Evolutionary conservation across 2,329 filamentous ascomycete genomes (phyloP), one percentile per base, ranked within the genome.

Genomic region (Nakataea oryzae): DNA sequence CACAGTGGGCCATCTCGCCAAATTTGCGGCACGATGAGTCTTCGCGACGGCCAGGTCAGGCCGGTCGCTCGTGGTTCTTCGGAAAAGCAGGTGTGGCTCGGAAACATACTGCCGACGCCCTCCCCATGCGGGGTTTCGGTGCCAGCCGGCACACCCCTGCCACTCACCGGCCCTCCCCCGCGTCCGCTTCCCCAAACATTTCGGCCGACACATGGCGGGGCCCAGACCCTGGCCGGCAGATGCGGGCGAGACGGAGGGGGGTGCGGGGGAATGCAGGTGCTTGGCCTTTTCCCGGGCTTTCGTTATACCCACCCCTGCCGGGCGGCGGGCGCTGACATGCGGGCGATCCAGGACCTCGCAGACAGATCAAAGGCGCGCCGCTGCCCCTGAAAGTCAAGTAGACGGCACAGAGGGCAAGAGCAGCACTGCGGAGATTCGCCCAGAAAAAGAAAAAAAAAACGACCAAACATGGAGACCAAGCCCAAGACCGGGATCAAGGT

Each of bases 401-500:
- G 41, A 41, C 12, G 7, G 2, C 2, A 41, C 7, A 21, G 14
- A 47, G n/a, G n/a, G n/a, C n/a, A n/a, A n/a, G n/a, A n/a, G n/a
- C n/a, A n/a, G n/a, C n/a, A n/a, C n/a, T n/a, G n/a, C n/a, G n/a
- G n/a, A n/a, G n/a, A n/a, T n/a, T n/a, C n/a, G n/a, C n/a, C n/a
- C n/a, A n/a, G n/a, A n/a, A n/a, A n/a, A n/a, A n/a, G n/a, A n/a
- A n/a, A n/a, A n/a, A n/a, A n/a, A n/a, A n/a, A n/a, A n/a, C n/a
- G n/a, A n/a, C n/a, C 7, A 26, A 61, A 9, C 11, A 61, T 54
- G 50, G 50, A 29, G 14, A 28, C 14, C 54, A 62, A 60, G 30
- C 60, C 68, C 47, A 71, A 74, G 64, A 81, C 80, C 1, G 80
- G 79, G 17, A 79, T 84, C 67, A 81, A 80, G 61, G 79, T 84